Conservation (phyloP, 257 asterid genomes). For the Lantana camara region DNA sequence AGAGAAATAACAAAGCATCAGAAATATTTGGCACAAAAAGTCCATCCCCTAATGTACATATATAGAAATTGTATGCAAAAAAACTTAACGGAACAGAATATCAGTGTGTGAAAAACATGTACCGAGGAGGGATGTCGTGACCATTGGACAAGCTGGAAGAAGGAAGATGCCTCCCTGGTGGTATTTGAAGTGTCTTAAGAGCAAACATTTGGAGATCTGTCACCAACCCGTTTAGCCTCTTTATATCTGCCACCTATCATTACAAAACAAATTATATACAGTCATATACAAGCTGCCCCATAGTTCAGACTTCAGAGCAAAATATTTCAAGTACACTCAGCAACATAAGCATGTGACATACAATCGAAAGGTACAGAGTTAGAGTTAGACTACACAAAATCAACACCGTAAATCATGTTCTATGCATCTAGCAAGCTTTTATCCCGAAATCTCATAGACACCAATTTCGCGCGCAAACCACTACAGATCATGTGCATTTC, state of each 20-base stretch:
- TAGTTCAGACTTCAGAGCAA: constrained; percentile 21
- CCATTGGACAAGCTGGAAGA: constrained; percentile 62
- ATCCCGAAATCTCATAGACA: constrained; percentile 7
- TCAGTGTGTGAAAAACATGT: constrained; percentile 22
- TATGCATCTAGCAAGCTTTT: neutral
- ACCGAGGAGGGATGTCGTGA: constrained; percentile 49
- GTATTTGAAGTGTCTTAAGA: constrained; percentile 76
- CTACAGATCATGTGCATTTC: constrained; percentile 14
- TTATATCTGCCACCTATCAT: constrained; percentile 77
- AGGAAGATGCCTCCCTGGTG: constrained; percentile 92
- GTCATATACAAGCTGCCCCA: neutral
- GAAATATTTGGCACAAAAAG: neutral
- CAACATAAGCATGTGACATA: neutral
- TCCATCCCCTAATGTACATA: constrained; percentile 2
- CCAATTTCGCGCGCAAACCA: neutral
- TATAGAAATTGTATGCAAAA: neutral
- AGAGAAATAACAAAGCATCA: neutral
- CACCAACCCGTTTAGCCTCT: constrained; percentile 80
- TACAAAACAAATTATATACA: constrained; percentile 11
- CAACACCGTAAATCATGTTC: neutral
- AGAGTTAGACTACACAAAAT: constrained; percentile 1
- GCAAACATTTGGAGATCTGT: constrained; percentile 97
- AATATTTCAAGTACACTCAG: constrained; percentile 4
- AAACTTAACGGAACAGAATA: neutral
- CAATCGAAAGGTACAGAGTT: neutral